A percentile compares a stretch with the other conserved stretches of the same genome.
Conservation (phyloP, 192 early-diverging fungal species). For the Coemansia sp. region DNA sequence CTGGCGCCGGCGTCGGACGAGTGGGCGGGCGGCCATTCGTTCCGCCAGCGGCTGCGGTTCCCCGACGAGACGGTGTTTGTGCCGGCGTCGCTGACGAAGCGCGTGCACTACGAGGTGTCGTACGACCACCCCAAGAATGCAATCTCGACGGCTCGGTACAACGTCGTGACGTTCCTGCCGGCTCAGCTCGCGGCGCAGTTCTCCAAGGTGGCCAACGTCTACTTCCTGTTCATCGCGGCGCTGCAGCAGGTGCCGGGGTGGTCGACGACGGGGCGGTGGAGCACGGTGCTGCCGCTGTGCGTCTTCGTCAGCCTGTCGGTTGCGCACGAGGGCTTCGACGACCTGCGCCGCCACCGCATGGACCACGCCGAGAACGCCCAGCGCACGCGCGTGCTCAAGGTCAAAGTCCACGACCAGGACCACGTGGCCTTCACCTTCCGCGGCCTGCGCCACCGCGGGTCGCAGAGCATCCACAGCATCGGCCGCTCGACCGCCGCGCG, state of each 20-base stretch:
- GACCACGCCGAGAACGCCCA: constrained; percentile 64
- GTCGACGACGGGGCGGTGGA: constrained; percentile 77
- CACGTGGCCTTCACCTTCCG: constrained; percentile 52
- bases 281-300: constrained; percentile 70
- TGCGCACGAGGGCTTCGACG: constrained; percentile 75
- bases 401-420: constrained; percentile 54
- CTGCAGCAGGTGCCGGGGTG: constrained; percentile 77
- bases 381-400: constrained; percentile 55
- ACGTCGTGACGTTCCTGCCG: constrained; percentile 80
- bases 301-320: constrained; percentile 77
- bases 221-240: constrained; percentile 86
- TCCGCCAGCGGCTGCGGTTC: constrained; percentile 44
- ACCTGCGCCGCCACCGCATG: constrained; percentile 64
- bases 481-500: constrained; percentile 24
- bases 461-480: constrained; percentile 55
- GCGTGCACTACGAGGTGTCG: constrained; percentile 55
- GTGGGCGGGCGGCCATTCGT: constrained; percentile 52
- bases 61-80: constrained; percentile 43
- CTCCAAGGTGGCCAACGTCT: constrained; percentile 90
- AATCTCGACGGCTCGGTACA: constrained; percentile 83
- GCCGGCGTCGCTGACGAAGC: constrained; percentile 54
- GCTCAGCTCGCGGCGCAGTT: constrained; percentile 98
- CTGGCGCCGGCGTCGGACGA: constrained; percentile 45
- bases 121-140: constrained; percentile 55
- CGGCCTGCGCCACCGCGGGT: constrained; percentile 40